Conservation (phyloP, 768 basidiomycete genomes). For the Phylloporus arenicola region DNA sequence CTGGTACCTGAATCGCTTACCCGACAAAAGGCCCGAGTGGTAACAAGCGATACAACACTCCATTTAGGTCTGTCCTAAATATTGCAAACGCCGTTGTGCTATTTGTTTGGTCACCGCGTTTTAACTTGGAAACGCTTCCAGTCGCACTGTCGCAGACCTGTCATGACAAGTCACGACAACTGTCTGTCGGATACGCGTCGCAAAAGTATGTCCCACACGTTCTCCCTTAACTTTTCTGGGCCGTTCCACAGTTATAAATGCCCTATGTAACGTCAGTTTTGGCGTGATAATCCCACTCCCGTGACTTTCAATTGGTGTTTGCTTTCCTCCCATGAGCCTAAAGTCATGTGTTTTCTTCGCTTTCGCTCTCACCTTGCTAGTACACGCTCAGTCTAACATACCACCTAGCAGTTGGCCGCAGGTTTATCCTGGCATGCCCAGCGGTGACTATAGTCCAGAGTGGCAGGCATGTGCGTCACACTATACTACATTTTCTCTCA, state of each 20-base stretch:
- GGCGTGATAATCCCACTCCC: neutral
- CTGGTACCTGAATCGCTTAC: too few species aligned
- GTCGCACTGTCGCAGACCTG: too few species aligned
- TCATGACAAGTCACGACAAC: too few species aligned
- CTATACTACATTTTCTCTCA: neutral
- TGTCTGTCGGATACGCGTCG: too few species aligned
- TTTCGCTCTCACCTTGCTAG: constrained; percentile 5
- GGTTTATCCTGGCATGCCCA: constrained; percentile 39
- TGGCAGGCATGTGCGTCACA: constrained; percentile 58
- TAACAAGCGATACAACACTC: too few species aligned
- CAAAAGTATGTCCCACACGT: too few species aligned
- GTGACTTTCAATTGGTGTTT: constrained; percentile 4
- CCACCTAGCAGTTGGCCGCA: constrained; percentile 36
- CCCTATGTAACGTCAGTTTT: neutral
- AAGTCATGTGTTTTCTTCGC: constrained; percentile 8
- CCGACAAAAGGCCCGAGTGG: too few species aligned
- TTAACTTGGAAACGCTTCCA: too few species aligned
- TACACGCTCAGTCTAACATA: constrained; percentile 20
- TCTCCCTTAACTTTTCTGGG: too few species aligned
- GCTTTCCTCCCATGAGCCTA: constrained; percentile 17
- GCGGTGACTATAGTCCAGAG: constrained; percentile 43
- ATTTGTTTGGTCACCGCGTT: too few species aligned
- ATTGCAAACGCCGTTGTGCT: too few species aligned
- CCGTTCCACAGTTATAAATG: neutral
- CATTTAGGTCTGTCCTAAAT: too few species aligned